Evolutionary conservation across 345 rosid species (phyloP).

Genomic region (Passiflora organensis): DNA sequence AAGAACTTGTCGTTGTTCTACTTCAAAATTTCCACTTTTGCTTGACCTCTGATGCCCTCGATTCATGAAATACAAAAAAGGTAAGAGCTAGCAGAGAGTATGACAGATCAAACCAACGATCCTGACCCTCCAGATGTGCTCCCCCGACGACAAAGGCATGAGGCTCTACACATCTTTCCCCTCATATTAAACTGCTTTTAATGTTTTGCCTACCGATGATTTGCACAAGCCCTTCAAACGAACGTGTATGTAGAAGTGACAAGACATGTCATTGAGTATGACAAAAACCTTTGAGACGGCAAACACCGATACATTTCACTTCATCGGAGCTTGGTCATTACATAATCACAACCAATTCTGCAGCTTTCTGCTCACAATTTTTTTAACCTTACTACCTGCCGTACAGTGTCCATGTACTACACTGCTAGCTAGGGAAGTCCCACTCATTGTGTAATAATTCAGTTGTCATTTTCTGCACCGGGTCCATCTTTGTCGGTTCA

Average conservation of each 20-base stretch:
- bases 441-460: slow-evolving; percentile 36
- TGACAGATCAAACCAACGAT: slow-evolving; percentile 21
- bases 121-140: slow-evolving; percentile 12
- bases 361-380: background rate
- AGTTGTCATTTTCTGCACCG: slow-evolving; percentile 18
- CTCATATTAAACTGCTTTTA: slow-evolving; percentile 3
- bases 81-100: slow-evolving; percentile 1
- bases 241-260: slow-evolving; percentile 8
- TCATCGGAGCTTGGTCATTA: too few species aligned
- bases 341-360: slow-evolving; percentile 7
- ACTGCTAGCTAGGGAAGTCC: too few species aligned
- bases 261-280: slow-evolving; percentile 2
- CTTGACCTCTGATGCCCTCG: slow-evolving; percentile 13
- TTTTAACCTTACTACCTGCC: too few species aligned
- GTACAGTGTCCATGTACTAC: too few species aligned
- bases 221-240: slow-evolving; percentile 16
- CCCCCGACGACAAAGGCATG: slow-evolving; percentile 21
- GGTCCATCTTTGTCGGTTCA: slow-evolving; percentile 35
- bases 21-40: slow-evolving; percentile 6
- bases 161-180: background rate
- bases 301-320: too few species aligned
- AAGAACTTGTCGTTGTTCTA: slow-evolving; percentile 3
- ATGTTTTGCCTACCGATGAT: slow-evolving; percentile 23
- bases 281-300: too few species aligned
- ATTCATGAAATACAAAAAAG: slow-evolving; percentile 10